Evolutionary conservation across 2,329 filamentous ascomycete species (phyloP), one percentile per base, ranked within the genome.

Genomic region (Aspergillus brasiliensis): DNA sequence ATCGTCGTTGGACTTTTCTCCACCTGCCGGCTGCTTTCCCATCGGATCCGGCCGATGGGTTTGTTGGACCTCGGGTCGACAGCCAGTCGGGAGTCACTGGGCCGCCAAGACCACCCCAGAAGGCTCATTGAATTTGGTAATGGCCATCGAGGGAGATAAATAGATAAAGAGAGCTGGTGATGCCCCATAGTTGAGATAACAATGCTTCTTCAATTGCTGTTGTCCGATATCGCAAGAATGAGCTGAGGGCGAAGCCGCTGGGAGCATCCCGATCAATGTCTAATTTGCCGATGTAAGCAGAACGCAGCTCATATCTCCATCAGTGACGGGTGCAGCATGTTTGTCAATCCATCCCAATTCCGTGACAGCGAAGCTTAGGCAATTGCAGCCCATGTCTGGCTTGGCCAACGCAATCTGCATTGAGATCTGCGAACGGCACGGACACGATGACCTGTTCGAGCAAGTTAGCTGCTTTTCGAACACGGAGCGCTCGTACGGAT

Each of bases 11-110:
- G 6, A 51, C 31, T 34, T 34, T 23, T 42, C 51, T 42, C 51
- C 51, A 54, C 51, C 40, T 28, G 51, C 51, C 51, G 51, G 51
- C 37, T 42, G 38, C 21, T 23, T 13, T 40, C 23, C 38, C 51
- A 54, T 54, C 51, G 51, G 51, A 54, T 28, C 51, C 51, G 51
- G 51, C 51, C 51, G 51, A 54, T 54, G 51, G 31, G 31, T 37
- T 44, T 23, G 40, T 42, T 44, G 51, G 51, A 54, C 51, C 51
- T 54, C 51, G 51, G 51, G 51, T 42, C 51, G 25, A 42, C 15
- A 42, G 42, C 51, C 51, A 34, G n/a, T 34, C 21, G 23, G 31
- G 37, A 42, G 17, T 23, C 31, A 13, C 31, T 34, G 31, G 40
- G 40, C 40, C 40, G 31, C 40, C 40, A 13, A 21, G 10, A 11